Conservation (phyloP, 352 stramenopile genomes). For the Phytophthora colocasiae region DNA sequence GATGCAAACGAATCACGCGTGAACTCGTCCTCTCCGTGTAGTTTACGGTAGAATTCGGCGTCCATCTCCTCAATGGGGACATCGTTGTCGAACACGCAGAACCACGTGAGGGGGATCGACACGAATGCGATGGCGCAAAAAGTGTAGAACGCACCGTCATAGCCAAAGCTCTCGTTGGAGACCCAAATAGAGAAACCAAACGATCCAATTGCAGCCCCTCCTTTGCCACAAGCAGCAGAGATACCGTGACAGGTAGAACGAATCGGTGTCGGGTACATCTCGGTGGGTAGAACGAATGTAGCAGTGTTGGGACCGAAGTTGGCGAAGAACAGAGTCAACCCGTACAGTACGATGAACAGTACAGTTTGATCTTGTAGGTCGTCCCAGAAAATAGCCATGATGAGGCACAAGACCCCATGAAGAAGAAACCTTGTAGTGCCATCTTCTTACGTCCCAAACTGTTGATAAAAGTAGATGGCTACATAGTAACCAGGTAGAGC, state of each 20-base stretch:
- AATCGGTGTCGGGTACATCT: slow-evolving; percentile 85
- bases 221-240: slow-evolving; percentile 25
- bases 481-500: slow-evolving; percentile 85
- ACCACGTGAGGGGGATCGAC: slow-evolving; percentile 45
- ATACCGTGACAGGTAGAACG: slow-evolving; percentile 88
- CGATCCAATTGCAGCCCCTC: slow-evolving; percentile 23
- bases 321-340: slow-evolving; percentile 78
- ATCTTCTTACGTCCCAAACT: slow-evolving; percentile 68
- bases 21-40: slow-evolving; percentile 5
- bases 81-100: slow-evolving; percentile 69
- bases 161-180: slow-evolving; percentile 25
- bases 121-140: slow-evolving; percentile 67
- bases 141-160: slow-evolving; percentile 34
- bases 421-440: slow-evolving; percentile 73
- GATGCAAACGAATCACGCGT: slow-evolving; percentile 13
- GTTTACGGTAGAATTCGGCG: slow-evolving; percentile 15
- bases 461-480: slow-evolving; percentile 74
- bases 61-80: slow-evolving; percentile 33
- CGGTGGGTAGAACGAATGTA: slow-evolving; percentile 89
- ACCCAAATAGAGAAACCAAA: slow-evolving; percentile 38
- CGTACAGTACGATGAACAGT: slow-evolving; percentile 76
- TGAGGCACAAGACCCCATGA: slow-evolving; percentile 68
- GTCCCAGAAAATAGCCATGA: slow-evolving; percentile 65
- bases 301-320: slow-evolving; percentile 88
- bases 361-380: slow-evolving; percentile 52